Evolutionary conservation across 805 yeast species (phyloP).

Genomic region (Saccharomyces mikatae): DNA sequence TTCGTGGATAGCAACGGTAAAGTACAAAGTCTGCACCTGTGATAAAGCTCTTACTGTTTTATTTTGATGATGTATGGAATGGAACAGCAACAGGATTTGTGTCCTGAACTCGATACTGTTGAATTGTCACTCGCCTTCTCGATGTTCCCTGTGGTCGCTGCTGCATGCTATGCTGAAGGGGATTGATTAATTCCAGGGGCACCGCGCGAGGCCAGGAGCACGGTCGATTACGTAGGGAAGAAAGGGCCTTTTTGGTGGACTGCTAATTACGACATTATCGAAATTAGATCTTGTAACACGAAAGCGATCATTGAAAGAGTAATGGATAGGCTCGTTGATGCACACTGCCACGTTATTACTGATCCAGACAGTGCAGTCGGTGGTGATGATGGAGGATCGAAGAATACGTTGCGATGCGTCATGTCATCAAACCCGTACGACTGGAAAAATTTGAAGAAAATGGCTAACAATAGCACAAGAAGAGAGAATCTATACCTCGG

Average conservation of each 20-base stretch:
- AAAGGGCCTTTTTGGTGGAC: background rate
- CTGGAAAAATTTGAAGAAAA: conserved; percentile 14
- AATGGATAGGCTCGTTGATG: conserved; percentile 20
- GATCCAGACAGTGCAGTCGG: background rate
- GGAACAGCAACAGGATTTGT: background rate
- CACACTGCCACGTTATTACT: conserved; percentile 32
- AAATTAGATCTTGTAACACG: background rate
- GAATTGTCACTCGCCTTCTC: background rate
- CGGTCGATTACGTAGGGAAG: background rate
- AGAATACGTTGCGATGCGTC: conserved; percentile 20
- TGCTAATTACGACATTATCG: background rate
- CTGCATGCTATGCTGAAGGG: background rate
- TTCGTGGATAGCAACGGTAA: background rate
- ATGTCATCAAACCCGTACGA: conserved; percentile 42
- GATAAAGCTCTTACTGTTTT: background rate
- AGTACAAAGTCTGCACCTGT: background rate
- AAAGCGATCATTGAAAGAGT: background rate
- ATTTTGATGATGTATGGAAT: background rate
- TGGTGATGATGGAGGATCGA: background rate
- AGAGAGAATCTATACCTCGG: conserved; percentile 32
- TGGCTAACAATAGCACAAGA: conserved; percentile 7
- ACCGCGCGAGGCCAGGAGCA: background rate
- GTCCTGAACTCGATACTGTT: background rate
- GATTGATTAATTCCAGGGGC: background rate
- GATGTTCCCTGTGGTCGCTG: background rate